phyloP scores from a whole-genome alignment of 2,329 filamentous ascomycete species.

The Bipolaris oryzae region DNA sequence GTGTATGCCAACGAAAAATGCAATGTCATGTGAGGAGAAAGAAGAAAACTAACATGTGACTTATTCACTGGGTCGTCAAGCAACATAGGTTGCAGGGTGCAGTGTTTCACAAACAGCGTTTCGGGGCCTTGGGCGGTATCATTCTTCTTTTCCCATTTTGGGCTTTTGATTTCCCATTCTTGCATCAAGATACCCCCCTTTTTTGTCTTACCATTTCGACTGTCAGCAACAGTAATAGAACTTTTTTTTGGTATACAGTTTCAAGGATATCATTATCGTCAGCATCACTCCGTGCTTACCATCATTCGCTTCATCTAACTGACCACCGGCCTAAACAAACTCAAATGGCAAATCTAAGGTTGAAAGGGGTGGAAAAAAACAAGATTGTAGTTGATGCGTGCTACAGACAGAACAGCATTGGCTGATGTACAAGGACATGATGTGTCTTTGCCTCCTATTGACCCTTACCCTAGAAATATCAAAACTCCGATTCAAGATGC shows the following conservation, averaged over 20 bases:
- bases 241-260: background rate
- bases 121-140: background rate
- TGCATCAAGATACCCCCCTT: background rate
- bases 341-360: too few species aligned
- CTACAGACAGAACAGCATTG: background rate
- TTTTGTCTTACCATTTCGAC: background rate
- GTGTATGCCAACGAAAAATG: slow-evolving; percentile 65
- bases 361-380: background rate
- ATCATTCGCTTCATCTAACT: too few species aligned
- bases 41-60: background rate
- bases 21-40: slow-evolving; percentile 59
- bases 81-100: too few species aligned
- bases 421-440: background rate
- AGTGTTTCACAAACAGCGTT: background rate
- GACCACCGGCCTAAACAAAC: too few species aligned
- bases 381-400: background rate
- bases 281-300: too few species aligned
- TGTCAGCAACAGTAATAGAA: background rate
- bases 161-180: background rate
- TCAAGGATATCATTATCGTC: too few species aligned
- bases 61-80: too few species aligned
- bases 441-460: background rate
- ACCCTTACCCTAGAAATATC: background rate
- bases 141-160: background rate
- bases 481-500: slow-evolving; percentile 13